phyloP scores from a whole-genome alignment of 164 flowering plant species.

The Paratinospora sagittata region DNA sequence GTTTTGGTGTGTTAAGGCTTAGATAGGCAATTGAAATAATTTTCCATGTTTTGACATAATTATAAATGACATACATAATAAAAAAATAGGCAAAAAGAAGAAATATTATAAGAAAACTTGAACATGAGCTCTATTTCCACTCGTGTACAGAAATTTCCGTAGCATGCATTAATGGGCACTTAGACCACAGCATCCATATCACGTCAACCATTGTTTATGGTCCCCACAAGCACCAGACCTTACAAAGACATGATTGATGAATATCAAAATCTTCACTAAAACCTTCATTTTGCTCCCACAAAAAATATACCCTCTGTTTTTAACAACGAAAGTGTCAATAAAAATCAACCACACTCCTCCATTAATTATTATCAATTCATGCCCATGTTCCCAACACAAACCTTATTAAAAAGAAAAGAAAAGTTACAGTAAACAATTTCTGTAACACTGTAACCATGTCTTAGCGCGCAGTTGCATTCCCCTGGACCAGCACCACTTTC shows the following conservation, averaged over 20 bases:
- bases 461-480: too few relatives aligned
- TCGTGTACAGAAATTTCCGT: not conserved
- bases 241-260: not conserved
- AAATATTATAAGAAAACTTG: too few relatives aligned
- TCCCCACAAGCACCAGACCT: not conserved
- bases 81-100: too few relatives aligned
- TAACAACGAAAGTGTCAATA: not conserved
- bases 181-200: not conserved
- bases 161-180: not conserved
- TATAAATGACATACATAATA: too few relatives aligned
- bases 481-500: not conserved
- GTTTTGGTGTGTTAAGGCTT: too few relatives aligned
- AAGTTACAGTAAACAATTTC: too few relatives aligned
- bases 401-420: too few relatives aligned
- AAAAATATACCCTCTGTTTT: not conserved
- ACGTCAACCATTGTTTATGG: not conserved
- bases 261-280: not conserved
- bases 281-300: not conserved
- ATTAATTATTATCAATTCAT: too few relatives aligned
- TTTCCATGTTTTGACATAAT: too few relatives aligned
- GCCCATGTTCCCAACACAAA: not conserved
- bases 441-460: not conserved
- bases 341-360: not conserved
- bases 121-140: too few relatives aligned
- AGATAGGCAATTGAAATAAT: too few relatives aligned